A percentile compares a stretch with the other conserved stretches of the same genome.
Conservation (phyloP, 2,329 filamentous ascomycete species). For the Nemania serpens region DNA sequence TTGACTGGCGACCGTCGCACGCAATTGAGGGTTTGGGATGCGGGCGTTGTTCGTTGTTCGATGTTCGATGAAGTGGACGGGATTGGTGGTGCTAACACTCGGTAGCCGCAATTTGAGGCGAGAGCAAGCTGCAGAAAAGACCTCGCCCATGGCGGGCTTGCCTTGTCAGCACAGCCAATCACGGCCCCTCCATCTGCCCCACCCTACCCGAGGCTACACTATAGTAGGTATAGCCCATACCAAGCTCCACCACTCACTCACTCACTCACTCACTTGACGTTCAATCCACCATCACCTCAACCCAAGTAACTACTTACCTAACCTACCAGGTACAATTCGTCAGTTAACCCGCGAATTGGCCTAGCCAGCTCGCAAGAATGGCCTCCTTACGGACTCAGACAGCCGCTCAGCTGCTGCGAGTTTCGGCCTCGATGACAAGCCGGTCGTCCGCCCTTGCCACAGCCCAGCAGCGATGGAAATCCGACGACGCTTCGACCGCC, state of each 20-base stretch:
- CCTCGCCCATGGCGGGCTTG: constrained; percentile 49
- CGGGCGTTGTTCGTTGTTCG: constrained; percentile 27
- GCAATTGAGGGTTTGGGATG: constrained; percentile 38
- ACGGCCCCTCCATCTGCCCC: constrained; percentile 36
- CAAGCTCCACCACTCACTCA: constrained; percentile 6
- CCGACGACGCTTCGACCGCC: constrained; percentile 45
- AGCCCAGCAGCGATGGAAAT: constrained; percentile 58
- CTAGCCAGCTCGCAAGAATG: constrained; percentile 21
- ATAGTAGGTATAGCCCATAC: not conserved
- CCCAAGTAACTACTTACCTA: not conserved
- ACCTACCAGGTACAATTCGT: constrained; percentile 13
- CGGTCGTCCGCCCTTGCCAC: constrained; percentile 46
- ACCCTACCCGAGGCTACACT: constrained; percentile 4
- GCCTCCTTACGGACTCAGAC: constrained; percentile 61
- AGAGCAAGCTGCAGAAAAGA: constrained; percentile 50
- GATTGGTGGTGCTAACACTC: constrained; percentile 27
- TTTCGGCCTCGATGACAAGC: constrained; percentile 41
- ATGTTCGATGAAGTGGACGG: constrained; percentile 30
- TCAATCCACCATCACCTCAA: constrained; percentile 6
- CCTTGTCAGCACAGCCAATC: constrained; percentile 40
- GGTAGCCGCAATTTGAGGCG: constrained; percentile 25
- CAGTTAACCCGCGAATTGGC: constrained; percentile 20
- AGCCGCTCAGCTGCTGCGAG: constrained; percentile 57
- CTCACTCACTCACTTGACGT: constrained; percentile 1
- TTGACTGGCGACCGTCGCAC: constrained; percentile 40